phyloP scores from a whole-genome alignment of 106 monocot genomes.

The Phalaenopsis aphrodite region DNA sequence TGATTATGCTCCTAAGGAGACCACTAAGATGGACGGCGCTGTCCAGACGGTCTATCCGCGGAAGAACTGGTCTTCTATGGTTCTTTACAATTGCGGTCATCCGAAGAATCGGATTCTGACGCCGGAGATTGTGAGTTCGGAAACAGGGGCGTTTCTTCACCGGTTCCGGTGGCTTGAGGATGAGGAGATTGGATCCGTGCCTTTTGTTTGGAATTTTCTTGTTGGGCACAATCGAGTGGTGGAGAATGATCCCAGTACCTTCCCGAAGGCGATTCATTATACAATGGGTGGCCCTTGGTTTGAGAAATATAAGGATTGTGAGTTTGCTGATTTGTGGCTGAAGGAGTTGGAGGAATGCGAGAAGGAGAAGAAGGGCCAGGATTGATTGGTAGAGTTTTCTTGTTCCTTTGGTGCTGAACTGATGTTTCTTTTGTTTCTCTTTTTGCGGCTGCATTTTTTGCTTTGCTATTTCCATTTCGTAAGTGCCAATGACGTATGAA shows the following conservation, averaged over 20 bases:
- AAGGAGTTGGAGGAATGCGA: conserved; percentile 56
- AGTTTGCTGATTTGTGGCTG: conserved; percentile 79
- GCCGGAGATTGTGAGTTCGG: conserved; percentile 60
- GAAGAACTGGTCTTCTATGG: conserved; percentile 97
- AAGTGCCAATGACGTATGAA: neutral
- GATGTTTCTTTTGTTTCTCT: neutral
- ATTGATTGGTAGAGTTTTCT: neutral
- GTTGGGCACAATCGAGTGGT: conserved; percentile 75
- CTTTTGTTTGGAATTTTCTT: conserved; percentile 86
- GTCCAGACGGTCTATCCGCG: conserved; percentile 85
- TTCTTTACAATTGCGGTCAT: conserved; percentile 86
- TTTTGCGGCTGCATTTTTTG: neutral
- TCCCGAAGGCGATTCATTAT: conserved; percentile 79
- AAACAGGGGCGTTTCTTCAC: conserved; percentile 80
- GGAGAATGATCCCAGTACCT: conserved; percentile 21
- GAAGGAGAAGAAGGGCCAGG: conserved; percentile 18
- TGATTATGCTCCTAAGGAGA: conserved; percentile 67
- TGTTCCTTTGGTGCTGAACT: neutral
- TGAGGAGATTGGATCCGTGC: conserved; percentile 71
- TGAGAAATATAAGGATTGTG: conserved; percentile 72
- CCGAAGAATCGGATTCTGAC: conserved; percentile 67
- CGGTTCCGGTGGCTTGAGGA: conserved; percentile 85
- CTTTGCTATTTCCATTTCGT: neutral
- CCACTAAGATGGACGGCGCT: conserved; percentile 84
- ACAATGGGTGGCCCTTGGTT: conserved; percentile 92